Conservation (phyloP, 106 monocot genomes). For the Iris macrosiphon region DNA sequence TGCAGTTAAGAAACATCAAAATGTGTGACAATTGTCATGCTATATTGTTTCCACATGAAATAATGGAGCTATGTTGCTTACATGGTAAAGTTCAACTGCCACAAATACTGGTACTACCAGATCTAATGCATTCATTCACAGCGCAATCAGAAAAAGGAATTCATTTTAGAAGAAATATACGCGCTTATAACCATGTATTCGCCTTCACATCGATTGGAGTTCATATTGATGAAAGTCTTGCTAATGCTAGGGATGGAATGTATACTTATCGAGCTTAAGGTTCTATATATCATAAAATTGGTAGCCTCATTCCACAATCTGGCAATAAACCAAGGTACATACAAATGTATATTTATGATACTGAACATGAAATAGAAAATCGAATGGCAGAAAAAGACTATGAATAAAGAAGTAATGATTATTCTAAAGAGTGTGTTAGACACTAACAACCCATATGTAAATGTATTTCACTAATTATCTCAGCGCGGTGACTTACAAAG, state of each 20-base stretch:
- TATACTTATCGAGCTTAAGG: background rate
- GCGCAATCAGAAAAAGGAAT: background rate
- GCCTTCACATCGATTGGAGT: background rate
- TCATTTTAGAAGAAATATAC: background rate
- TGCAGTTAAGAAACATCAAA: too few species aligned
- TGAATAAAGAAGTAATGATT: background rate
- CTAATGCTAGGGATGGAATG: background rate
- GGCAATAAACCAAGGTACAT: background rate
- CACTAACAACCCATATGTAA: background rate
- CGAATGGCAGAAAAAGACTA: background rate
- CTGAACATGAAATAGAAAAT: background rate
- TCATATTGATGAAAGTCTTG: background rate
- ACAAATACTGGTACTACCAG: too few species aligned
- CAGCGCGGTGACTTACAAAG: background rate
- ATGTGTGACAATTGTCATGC: too few species aligned
- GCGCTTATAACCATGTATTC: background rate
- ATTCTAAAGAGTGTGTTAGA: background rate
- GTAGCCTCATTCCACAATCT: background rate
- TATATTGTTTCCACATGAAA: too few species aligned
- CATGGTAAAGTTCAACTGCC: too few species aligned
- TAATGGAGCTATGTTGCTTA: too few species aligned
- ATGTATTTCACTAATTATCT: background rate
- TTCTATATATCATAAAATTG: constrained; percentile 1
- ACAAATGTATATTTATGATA: constrained; percentile 1
- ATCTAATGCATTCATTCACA: background rate